These are phyloP conservation scores for Aspergillus ellipticus DNA, from an alignment of 495 filamentous ascomycete species.

Conservation along the genomic window DNA sequence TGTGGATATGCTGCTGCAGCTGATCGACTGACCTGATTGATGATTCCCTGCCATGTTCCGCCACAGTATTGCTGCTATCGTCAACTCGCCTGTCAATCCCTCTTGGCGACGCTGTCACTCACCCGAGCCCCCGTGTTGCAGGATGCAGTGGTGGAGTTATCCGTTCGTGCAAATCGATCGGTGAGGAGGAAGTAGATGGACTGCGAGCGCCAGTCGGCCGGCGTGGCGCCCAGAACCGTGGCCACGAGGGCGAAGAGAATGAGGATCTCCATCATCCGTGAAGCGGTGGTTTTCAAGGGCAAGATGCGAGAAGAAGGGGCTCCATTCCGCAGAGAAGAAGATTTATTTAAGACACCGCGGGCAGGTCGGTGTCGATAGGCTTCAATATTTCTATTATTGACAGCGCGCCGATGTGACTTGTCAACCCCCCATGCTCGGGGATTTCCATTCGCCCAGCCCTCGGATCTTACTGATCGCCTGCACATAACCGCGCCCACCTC, in stretches of 20 bases:
- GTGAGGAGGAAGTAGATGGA: slow-evolving; percentile 75
- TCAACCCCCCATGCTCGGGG: background rate
- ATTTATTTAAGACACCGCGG: background rate
- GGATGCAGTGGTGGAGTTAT: slow-evolving; percentile 56
- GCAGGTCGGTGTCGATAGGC: background rate
- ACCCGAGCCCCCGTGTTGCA: slow-evolving; percentile 45
- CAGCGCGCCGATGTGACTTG: background rate
- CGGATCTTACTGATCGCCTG: slow-evolving; percentile 14
- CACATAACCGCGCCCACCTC: slow-evolving; percentile 21
- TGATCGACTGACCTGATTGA: slow-evolving; percentile 49
- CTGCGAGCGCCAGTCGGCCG: slow-evolving; percentile 57
- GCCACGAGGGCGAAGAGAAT: slow-evolving; percentile 21
- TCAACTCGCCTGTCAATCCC: background rate
- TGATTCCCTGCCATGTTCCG: slow-evolving; percentile 70
- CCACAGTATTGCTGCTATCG: slow-evolving; percentile 60
- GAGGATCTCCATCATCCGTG: slow-evolving; percentile 1
- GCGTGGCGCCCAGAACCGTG: slow-evolving; percentile 34
- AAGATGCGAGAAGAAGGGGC: background rate
- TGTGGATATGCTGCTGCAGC: background rate
- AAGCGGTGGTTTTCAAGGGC: background rate
- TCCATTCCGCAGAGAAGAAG: background rate
- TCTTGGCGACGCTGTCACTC: background rate
- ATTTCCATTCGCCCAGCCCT: background rate
- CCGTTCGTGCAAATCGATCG: slow-evolving; percentile 67
- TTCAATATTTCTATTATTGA: background rate